Evolutionary conservation across 305 asterid genomes (phyloP), one percentile per base, ranked within the genome.

Genomic region (Ilex paraguariensis): DNA sequence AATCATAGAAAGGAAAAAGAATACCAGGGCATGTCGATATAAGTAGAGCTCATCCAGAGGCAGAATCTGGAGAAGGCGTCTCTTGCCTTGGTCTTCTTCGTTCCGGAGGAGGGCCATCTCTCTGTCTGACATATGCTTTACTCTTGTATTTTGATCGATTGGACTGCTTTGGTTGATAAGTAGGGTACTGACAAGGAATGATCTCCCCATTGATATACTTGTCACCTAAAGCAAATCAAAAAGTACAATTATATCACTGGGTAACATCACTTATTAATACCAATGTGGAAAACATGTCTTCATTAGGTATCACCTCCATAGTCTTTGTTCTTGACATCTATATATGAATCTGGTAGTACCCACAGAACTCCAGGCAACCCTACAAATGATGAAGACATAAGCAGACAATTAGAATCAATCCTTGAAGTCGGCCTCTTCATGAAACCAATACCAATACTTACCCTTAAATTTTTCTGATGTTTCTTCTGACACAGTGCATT

Each of bases 391-490:
- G 31, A 9, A 17, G 44, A 31, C 44, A 54, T 39, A 39, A 56
- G 59, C 70, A 36, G 42, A 36, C 42, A 36, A 36, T 36, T 36
- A 36, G 9, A 54, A 54, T 54, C 57, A 54, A 15, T 32, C 13
- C 52, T 36, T 36, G 9, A 4, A 36, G 9, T 36, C 6, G 9
- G 42, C 9, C 42, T 36, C 42, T 36, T 36, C 6, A 36, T 36
- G 42, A 36, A 36, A 36, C 9, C 42, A 36, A 36, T 36, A 36
- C 42, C 42, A 46, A 5, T 52, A 3, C 76, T 70, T 78, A 90
- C 97, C 99, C 80, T 93, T 93, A 68, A 93, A 90, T 60, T 90
- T 93, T 73, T 93, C 97, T 36, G 99, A 93, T 75, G 96, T 87
- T 83, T 87, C 99, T 78, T 93, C 99, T 8, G 95, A 90, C n/a